Evolutionary conservation across 257 asterid species (phyloP), one percentile per base, ranked within the genome.

Genomic region (Apocynum venetum): DNA sequence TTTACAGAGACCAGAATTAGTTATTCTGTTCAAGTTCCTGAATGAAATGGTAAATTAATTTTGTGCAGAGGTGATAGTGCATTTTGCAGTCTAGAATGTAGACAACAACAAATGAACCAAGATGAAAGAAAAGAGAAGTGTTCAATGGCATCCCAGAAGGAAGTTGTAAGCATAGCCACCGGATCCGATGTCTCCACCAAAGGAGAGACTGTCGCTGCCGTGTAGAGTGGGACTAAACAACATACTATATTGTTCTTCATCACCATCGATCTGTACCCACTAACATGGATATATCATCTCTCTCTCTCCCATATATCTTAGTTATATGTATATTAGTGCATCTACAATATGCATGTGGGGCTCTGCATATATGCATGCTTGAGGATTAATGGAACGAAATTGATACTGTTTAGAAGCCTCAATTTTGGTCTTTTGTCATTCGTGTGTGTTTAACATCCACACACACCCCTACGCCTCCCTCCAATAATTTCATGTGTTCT

Each of bases 21-120:
- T 25, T 25, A 25, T 25, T 25, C 31, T 25, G 31, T 25, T 25
- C 31, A 25, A 25, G 31, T 25, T 25, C 31, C 31, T 47, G 41
- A 46, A 10, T 19, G 13, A 17, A 53, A 51, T 51, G 31, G 0
- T 25, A 25, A 25, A 25, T 25, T 25, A 25, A 25, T 25, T 35
- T 72, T 63, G n/a, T 72, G 79, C 89, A 92, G 98, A 79, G 98
- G 97, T 11, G 98, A 94, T 78, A 91, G 87, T 65, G 98, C 97
- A 43, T 94, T 92, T 77, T 94, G 98, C 92, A 94, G 97, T 77
- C 86, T 81, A 55, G 96, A 91, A 72, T 94, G 97, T 65, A 86
- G 98, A 77, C 92, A 94, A 53, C 89, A 88, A 4, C 94, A 94
- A 82, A 91, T 94, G 80, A 79, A 63, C 51, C 88, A 89, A 71